A percentile compares a stretch with the other conserved stretches of the same genome.
Conservation (phyloP, 768 basidiomycete genomes). For the Gymnopilus junonius region DNA sequence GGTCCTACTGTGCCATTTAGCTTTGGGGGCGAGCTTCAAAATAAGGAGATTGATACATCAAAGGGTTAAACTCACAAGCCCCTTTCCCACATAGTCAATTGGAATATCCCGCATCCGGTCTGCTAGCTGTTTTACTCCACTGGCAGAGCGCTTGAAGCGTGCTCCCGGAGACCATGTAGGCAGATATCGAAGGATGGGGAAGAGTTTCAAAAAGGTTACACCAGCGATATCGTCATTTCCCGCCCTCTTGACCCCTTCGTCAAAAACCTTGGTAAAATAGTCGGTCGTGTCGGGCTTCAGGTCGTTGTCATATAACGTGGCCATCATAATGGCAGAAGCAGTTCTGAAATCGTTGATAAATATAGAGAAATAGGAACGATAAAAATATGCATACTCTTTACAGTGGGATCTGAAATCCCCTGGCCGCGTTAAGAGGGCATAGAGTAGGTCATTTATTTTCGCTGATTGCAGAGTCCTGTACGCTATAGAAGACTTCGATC, state of each 20-base stretch:
- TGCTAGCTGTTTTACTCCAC: constrained; percentile 11
- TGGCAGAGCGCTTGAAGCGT: constrained; percentile 17
- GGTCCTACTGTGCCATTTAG: constrained; percentile 17
- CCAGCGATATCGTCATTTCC: not conserved
- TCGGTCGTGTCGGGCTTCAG: constrained; percentile 11
- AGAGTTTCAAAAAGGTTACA: not conserved
- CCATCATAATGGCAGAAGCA: constrained; percentile 15
- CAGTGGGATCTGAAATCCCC: constrained; percentile 21
- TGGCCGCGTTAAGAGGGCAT: constrained; percentile 26
- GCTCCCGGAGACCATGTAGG: constrained; percentile 24
- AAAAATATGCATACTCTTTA: constrained; percentile 13
- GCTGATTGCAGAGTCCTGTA: constrained; percentile 36
- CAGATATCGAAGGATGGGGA: constrained; percentile 18
- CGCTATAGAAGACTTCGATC: constrained; percentile 28
- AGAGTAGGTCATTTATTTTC: constrained; percentile 35
- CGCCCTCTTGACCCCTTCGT: constrained; percentile 6
- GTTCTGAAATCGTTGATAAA: not conserved
- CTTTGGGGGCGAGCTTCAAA: constrained; percentile 3
- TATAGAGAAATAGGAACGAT: not conserved
- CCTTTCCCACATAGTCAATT: constrained; percentile 20
- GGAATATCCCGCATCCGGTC: constrained; percentile 17
- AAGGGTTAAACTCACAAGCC: constrained; percentile 11
- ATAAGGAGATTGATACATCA: not conserved
- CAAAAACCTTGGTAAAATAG: constrained; percentile 11
- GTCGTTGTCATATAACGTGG: constrained; percentile 20